phyloP scores from a whole-genome alignment of 2,329 filamentous ascomycete species.

The Blastomyces parvus region DNA sequence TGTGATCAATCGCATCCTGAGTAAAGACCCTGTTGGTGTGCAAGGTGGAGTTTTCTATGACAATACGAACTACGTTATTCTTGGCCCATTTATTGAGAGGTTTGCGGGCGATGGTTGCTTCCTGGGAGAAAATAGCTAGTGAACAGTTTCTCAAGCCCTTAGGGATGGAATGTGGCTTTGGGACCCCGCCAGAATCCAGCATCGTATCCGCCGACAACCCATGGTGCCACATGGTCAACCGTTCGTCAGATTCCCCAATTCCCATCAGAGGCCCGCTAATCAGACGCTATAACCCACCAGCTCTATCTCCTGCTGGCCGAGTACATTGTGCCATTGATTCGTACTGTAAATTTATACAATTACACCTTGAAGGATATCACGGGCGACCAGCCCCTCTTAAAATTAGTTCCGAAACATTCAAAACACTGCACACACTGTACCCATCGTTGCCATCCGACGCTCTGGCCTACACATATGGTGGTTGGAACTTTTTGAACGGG shows the following conservation, averaged over 20 bases:
- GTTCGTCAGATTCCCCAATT: not conserved
- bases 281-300: conserved; percentile 9
- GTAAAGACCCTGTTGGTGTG: not conserved
- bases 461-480: conserved; percentile 9
- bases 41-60: conserved; percentile 10
- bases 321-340: conserved; percentile 12
- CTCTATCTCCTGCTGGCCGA: conserved; percentile 5
- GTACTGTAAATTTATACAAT: conserved; percentile 5
- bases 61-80: conserved; percentile 13
- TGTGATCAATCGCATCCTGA: conserved; percentile 8
- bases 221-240: conserved; percentile 9
- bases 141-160: conserved; percentile 9
- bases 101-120: conserved; percentile 2
- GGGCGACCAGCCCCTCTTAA: conserved; percentile 7
- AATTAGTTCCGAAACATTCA: conserved; percentile 8
- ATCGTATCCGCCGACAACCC: conserved; percentile 11
- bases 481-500: conserved; percentile 8
- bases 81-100: conserved; percentile 10
- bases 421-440: conserved; percentile 11
- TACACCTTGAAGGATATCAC: conserved; percentile 11
- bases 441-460: not conserved
- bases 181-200: conserved; percentile 9
- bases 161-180: conserved; percentile 11
- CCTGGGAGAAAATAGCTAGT: conserved; percentile 9
- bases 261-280: conserved; percentile 10